phyloP scores from a whole-genome alignment of 495 filamentous ascomycete species.

The Tetracladium marchalianum region DNA sequence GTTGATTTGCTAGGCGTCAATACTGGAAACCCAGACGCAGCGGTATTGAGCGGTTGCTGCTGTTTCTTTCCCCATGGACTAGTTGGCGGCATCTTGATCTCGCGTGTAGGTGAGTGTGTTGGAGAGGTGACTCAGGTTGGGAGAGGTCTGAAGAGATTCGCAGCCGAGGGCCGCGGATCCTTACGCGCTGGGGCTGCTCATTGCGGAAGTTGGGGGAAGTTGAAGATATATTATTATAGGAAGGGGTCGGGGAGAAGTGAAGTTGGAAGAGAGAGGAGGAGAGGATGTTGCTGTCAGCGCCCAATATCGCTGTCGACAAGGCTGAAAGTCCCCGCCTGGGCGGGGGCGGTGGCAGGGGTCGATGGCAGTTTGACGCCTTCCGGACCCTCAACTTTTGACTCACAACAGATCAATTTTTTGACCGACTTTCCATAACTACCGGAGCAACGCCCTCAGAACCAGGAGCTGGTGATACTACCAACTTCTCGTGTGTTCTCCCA shows the following conservation, averaged over 20 bases:
- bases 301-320: neutral
- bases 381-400: no score
- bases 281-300: neutral
- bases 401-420: no score
- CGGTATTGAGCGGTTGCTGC: slow-evolving; percentile 16
- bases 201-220: neutral
- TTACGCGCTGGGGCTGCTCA: slow-evolving; percentile 12
- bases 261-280: no score
- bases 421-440: no score
- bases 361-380: no score
- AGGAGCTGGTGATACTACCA: no score
- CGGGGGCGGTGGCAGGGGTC: no score
- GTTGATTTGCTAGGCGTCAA: slow-evolving; percentile 22
- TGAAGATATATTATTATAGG: no score
- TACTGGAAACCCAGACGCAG: slow-evolving; percentile 24
- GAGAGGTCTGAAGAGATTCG: slow-evolving; percentile 5
- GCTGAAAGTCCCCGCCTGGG: neutral
- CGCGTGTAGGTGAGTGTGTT: slow-evolving; percentile 3
- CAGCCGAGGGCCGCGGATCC: slow-evolving; percentile 14
- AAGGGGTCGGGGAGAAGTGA: no score
- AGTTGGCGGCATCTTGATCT: slow-evolving; percentile 15
- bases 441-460: no score
- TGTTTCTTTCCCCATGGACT: slow-evolving; percentile 21
- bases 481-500: no score
- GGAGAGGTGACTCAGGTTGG: neutral